Evolutionary conservation across 2,329 filamentous ascomycete genomes (phyloP).

Genomic region (Dactylellina leptospora): DNA sequence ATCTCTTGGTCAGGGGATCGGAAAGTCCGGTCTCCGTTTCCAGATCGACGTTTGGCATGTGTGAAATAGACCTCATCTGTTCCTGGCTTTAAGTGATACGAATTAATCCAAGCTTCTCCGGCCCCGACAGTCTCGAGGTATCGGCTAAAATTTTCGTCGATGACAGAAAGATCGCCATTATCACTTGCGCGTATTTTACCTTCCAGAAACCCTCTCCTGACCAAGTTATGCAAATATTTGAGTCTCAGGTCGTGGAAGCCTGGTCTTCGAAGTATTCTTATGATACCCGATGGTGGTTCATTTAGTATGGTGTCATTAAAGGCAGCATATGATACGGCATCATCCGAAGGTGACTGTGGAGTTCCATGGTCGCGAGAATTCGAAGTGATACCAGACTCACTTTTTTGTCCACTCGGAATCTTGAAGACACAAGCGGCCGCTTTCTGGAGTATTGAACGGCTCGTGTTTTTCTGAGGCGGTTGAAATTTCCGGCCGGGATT

Average conservation of each 20-base stretch:
- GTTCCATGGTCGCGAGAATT: neutral
- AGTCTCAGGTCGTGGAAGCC: neutral
- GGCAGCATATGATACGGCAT: conserved; percentile 22
- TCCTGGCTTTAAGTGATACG: neutral
- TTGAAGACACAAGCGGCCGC: too few species aligned
- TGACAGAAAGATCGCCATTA: conserved; percentile 16
- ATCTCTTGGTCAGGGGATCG: too few species aligned
- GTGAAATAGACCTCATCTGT: too few species aligned
- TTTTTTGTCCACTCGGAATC: too few species aligned
- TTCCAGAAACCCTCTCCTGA: conserved; percentile 19
- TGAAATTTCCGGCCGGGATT: too few species aligned
- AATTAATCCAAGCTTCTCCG: neutral
- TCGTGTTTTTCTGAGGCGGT: too few species aligned
- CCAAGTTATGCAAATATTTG: conserved; percentile 20
- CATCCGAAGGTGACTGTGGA: neutral
- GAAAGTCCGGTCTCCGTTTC: too few species aligned
- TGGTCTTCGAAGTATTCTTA: neutral
- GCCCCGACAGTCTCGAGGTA: too few species aligned
- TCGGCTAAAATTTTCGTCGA: neutral
- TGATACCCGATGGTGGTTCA: neutral
- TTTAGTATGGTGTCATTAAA: conserved; percentile 17
- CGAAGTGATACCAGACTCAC: too few species aligned
- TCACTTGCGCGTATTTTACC: conserved; percentile 2
- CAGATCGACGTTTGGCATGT: too few species aligned
- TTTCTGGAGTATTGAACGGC: too few species aligned